Base-by-base conservation (phyloP, 176 grass and related monocot species). In the Zizania latifolia region DNA sequence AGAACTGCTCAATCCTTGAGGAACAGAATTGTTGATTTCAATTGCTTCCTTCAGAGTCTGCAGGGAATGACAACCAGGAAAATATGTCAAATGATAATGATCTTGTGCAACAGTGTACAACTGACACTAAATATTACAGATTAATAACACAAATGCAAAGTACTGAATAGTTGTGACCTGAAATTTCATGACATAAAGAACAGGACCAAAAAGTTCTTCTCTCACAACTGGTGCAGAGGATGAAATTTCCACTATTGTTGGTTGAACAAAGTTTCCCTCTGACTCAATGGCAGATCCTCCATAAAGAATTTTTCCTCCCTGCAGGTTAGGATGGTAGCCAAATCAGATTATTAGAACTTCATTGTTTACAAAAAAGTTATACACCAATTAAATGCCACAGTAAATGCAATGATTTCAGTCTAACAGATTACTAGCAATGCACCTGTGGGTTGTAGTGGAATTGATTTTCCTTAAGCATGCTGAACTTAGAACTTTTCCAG, bases 151-250 rank as follows among this genome's bases (percentile, higher is more conserved):
- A 57, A 7, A 48, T 4, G 40, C 15, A 19, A 63, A 72, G 29
- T 66, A 58, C n/a, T 11, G 44, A 77, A 51, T 51, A 38, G 50
- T 68, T 11, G 16, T 8, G 76, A 99, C 95, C 91, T 90, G 78
- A 78, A 94, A 94, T 92, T 94, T 99, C 91, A 99, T 90, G 45
- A 94, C 95, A 70, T 99, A 99, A 68, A 99, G 89, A 68, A 92
- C 92, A 82, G 95, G 91, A 40, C 91, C 91, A 88, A 99, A 99
- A 11, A 99, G 83, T 84, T 99, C 95, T 40, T 99, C 89, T 84
- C 83, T 99, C 76, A 99, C 95, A 84, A 94, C 87, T 70, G 82
- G 59, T 4, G 87, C 87, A 82, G 38, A 68, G 36, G 95, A 14
- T 81, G 89, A 90, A 60, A 94, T 94, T 73, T 94, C 92, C 53